Percentiles rank a stretch among this genome's conserved stretches.
phyloP scores from a whole-genome alignment of 306 rosid species.

The Acmispon strigosus region DNA sequence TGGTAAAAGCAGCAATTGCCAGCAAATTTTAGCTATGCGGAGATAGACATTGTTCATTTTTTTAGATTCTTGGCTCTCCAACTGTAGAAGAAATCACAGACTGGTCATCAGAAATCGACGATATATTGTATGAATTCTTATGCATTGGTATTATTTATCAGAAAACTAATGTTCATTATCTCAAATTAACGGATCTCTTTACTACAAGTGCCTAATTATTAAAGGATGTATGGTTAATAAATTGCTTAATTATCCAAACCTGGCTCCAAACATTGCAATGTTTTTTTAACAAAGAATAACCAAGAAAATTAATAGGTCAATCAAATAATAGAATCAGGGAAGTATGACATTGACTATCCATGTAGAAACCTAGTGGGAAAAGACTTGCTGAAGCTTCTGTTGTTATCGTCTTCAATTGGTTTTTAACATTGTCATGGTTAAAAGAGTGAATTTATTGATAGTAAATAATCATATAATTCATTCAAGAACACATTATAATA shows the following conservation, averaged over 20 bases:
- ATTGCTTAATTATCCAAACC: not conserved
- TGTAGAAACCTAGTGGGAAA: too few species aligned
- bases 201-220: not conserved
- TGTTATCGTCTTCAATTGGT: too few species aligned
- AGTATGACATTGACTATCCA: too few species aligned
- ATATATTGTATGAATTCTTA: not conserved
- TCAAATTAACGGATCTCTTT: not conserved
- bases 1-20: constrained; percentile 65
- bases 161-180: constrained; percentile 10
- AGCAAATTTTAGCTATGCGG: constrained; percentile 43
- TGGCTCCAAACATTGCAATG: not conserved
- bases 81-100: constrained; percentile 41
- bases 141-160: not conserved
- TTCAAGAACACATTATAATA: too few species aligned
- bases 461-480: too few species aligned
- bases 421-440: too few species aligned
- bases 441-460: too few species aligned
- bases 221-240: not conserved
- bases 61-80: constrained; percentile 54
- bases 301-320: too few species aligned
- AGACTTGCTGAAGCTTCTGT: too few species aligned
- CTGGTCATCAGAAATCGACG: constrained; percentile 5
- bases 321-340: too few species aligned
- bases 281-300: too few species aligned
- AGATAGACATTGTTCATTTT: constrained; percentile 32